A percentile compares a stretch with the other conserved stretches of the same genome.
Evolutionary conservation across 2,329 filamentous ascomycete genomes (phyloP).

Genomic region (Aspergillus phoenicis): DNA sequence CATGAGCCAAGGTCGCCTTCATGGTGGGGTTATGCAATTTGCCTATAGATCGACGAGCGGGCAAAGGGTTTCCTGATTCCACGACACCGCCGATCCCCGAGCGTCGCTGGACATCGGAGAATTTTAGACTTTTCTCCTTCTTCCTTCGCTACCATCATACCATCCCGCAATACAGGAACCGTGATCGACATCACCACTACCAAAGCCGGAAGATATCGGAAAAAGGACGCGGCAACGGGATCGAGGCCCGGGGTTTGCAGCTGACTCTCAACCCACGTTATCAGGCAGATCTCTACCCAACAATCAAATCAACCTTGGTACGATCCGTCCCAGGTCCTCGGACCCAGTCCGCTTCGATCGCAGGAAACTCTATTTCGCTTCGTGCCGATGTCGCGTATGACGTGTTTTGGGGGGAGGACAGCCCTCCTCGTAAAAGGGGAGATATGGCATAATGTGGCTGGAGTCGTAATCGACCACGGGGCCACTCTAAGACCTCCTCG

Average conservation of each 20-base stretch:
- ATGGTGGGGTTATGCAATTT: background rate
- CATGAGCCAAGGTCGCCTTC: background rate
- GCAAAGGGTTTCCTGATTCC: background rate
- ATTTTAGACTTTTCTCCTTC: background rate
- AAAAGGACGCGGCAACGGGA: background rate
- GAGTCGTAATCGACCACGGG: too few relatives aligned
- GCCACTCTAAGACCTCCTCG: too few relatives aligned
- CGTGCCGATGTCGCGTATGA: too few relatives aligned
- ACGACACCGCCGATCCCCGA: background rate
- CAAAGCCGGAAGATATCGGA: background rate
- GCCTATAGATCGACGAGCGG: background rate
- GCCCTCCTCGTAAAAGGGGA: too few relatives aligned
- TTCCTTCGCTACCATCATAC: background rate
- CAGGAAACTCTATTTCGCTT: too few relatives aligned
- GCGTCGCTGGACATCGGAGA: background rate
- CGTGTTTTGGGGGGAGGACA: too few relatives aligned
- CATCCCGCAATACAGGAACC: background rate
- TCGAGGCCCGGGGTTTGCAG: background rate
- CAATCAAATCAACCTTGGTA: background rate
- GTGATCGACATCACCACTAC: background rate
- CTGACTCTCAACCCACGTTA: background rate
- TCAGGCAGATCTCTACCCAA: background rate
- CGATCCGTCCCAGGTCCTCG: background rate
- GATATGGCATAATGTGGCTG: too few relatives aligned
- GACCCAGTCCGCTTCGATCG: background rate